A percentile compares a stretch with the other conserved stretches of the same genome.
Conservation (phyloP, 345 rosid species). For the Lepidium didymum region DNA sequence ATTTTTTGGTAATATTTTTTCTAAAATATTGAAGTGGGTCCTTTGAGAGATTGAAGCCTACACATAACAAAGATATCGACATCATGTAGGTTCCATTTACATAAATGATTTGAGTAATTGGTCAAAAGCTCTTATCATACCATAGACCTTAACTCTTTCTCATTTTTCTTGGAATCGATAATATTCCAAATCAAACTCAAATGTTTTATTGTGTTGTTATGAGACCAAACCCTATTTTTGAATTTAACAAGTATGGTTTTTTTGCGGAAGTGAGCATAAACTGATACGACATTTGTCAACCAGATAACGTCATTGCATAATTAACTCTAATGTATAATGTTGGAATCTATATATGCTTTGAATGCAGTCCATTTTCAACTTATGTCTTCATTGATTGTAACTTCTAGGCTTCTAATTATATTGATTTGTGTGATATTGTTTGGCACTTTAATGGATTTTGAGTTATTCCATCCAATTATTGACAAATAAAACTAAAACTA, state of each 20-base stretch:
- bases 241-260: background rate
- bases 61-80: constrained; percentile 23
- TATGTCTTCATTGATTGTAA: background rate
- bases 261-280: background rate
- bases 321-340: background rate
- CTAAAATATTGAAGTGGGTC: constrained; percentile 1
- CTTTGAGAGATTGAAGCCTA: constrained; percentile 18
- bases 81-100: constrained; percentile 35
- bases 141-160: constrained; percentile 9
- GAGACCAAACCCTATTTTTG: background rate
- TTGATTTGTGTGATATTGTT: too few relatives aligned
- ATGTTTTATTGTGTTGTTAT: background rate
- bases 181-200: constrained; percentile 5
- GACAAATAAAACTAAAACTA: too few relatives aligned
- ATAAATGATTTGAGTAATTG: constrained; percentile 32
- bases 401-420: background rate
- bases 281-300: background rate
- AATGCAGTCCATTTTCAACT: background rate
- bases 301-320: background rate
- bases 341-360: background rate
- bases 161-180: background rate
- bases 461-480: too few relatives aligned
- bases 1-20: background rate
- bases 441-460: too few relatives aligned
- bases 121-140: constrained; percentile 32